Evolutionary conservation across 148 eudicot species (phyloP).

Genomic region (Chenopodium suecicum): DNA sequence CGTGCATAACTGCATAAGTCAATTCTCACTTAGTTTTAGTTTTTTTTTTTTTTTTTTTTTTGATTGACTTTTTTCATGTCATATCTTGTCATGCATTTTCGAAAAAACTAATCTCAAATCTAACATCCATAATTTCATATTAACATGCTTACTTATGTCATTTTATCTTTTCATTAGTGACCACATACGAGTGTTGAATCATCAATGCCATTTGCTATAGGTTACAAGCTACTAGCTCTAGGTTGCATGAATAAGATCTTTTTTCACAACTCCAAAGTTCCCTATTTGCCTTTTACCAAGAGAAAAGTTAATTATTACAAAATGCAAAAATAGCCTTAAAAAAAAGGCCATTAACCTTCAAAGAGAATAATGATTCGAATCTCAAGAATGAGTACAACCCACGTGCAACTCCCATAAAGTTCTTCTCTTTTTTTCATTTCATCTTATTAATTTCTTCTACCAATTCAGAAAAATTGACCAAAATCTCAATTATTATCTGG

Average conservation of each 20-base stretch:
- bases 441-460: neutral
- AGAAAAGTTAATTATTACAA: conserved; percentile 5
- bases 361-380: conserved; percentile 5
- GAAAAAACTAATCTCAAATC: too few species aligned
- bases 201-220: too few species aligned
- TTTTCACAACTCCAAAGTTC: neutral
- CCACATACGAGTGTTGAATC: too few species aligned
- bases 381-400: conserved; percentile 25
- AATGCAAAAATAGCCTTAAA: neutral
- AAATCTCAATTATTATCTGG: conserved; percentile 23
- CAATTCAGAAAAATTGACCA: conserved; percentile 4
- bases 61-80: too few species aligned
- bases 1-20: too few species aligned
- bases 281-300: neutral
- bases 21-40: too few species aligned
- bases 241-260: neutral
- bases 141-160: too few species aligned
- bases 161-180: too few species aligned
- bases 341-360: neutral
- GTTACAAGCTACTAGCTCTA: too few species aligned
- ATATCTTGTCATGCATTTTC: too few species aligned
- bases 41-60: too few species aligned
- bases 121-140: too few species aligned
- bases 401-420: conserved; percentile 21
- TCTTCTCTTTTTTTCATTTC: neutral